Base-by-base conservation (phyloP, 2,329 filamentous ascomycete genomes). In the Pseudohalonectria lignicola region DNA sequence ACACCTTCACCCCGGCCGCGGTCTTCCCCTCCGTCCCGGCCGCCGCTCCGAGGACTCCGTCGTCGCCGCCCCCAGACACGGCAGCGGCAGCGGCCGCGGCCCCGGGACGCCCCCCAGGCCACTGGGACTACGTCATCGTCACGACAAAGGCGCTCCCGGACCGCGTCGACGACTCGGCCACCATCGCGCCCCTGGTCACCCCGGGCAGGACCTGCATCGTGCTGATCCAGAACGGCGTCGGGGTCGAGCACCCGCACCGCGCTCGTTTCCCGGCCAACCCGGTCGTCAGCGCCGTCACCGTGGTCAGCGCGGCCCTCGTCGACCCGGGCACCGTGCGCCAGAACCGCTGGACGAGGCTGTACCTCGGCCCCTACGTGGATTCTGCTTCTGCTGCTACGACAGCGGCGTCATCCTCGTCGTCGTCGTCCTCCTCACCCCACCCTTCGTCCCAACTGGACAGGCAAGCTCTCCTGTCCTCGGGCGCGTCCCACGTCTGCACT, bases 341-440 rank as follows among this genome's bases (percentile, higher is more conserved):
- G 57, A 83, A 84, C 53, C 70, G 79, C 29, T 86, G 81, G 81
- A 86, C 81, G 32, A 63, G 80, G 30, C 78, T 84, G 42, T 80
- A 77, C 49, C 67, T 82, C 37, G 81, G 80, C 0, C 76, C 79
- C 11, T 84, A 79, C 54, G 67, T 69, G 2, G 54, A 71, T 15
- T 54, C 51, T n/a, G 54, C 55, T 5, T 40, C 42, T 43, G 36
- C 15, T 42, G 41, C 6, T 16, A 54, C 21, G 48, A n/a, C n/a
- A n/a, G n/a, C n/a, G n/a, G n/a, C n/a, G n/a, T n/a, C n/a, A n/a
- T n/a, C n/a, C n/a, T n/a, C n/a, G n/a, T n/a, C n/a, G n/a, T n/a
- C n/a, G n/a, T 66, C 3, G 46, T 51, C 36, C 45, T 43, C 10
- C 52, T 16, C 26, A 13, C 6, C 8, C 23, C 23, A 26, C 12